Conservation (phyloP, 495 filamentous ascomycete species). For the Platismatia glauca region DNA sequence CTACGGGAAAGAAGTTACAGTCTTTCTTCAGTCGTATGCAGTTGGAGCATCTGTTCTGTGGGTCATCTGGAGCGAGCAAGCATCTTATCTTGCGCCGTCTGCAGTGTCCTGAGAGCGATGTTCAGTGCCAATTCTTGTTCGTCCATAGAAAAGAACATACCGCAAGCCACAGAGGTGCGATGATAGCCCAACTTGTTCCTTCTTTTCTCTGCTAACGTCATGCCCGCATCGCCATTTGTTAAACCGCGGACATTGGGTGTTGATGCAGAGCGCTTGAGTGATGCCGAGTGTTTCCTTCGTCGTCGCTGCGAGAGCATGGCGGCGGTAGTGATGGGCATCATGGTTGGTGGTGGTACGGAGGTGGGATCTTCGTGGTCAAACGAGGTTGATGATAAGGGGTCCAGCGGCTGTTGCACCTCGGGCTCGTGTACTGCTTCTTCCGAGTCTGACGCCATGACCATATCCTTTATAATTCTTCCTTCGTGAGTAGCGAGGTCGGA, state of each 20-base stretch:
- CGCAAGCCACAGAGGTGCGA: conserved; percentile 92
- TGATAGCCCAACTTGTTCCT: conserved; percentile 97
- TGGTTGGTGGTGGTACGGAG: conserved; percentile 18
- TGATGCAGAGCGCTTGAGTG: conserved; percentile 54
- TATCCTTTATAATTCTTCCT: conserved; percentile 16
- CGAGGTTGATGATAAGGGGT: conserved; percentile 12
- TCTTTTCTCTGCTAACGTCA: conserved; percentile 65
- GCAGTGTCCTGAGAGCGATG: conserved; percentile 63
- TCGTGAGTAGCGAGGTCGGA: conserved; percentile 11
- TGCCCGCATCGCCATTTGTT: conserved; percentile 36
- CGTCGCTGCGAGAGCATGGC: conserved; percentile 20
- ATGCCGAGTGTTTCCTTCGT: conserved; percentile 19
- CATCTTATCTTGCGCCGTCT: conserved; percentile 93
- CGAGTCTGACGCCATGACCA: conserved; percentile 19
- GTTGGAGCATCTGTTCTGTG: conserved; percentile 80
- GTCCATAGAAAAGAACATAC: conserved; percentile 38
- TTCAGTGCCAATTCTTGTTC: conserved; percentile 10
- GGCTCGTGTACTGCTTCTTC: conserved; percentile 12
- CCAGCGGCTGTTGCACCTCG: conserved; percentile 12
- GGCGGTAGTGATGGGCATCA: conserved; percentile 17
- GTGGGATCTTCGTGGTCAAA: conserved; percentile 11
- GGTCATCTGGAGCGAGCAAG: conserved; percentile 67
- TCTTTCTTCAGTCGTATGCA: conserved; percentile 96
- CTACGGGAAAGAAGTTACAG: conserved; percentile 88
- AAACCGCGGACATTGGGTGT: conserved; percentile 55